Evolutionary conservation across 805 yeast species (phyloP).

Genomic region (Teunomyces panamensis): DNA sequence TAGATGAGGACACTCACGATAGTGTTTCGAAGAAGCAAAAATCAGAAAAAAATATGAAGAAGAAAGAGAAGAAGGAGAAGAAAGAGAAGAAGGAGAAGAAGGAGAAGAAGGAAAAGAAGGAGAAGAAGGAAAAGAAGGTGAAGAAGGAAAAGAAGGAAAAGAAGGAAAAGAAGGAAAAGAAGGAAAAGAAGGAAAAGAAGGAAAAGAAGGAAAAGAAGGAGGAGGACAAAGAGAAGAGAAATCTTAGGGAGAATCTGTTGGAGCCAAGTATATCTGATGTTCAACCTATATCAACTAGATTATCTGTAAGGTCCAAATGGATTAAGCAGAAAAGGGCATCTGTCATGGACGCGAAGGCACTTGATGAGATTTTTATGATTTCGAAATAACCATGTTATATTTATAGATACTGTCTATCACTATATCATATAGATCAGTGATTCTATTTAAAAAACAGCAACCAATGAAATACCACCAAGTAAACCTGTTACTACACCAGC

Average conservation of each 20-base stretch:
- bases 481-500: constrained; percentile 35
- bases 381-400: constrained; percentile 32
- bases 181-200: constrained; percentile 10
- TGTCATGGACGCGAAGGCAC: constrained; percentile 81
- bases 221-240: constrained; percentile 5
- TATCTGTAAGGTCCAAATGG: constrained; percentile 77
- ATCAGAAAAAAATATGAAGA: constrained; percentile 25
- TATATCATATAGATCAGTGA: not conserved
- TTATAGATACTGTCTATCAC: not conserved
- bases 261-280: constrained; percentile 9
- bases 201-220: constrained; percentile 10
- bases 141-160: constrained; percentile 15
- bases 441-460: constrained; percentile 17
- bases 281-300: constrained; percentile 30
- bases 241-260: constrained; percentile 5
- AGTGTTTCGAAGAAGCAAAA: constrained; percentile 21
- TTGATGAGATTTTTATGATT: constrained; percentile 92
- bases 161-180: constrained; percentile 17
- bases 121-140: constrained; percentile 10
- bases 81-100: constrained; percentile 30
- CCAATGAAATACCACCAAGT: constrained; percentile 44
- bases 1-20: constrained; percentile 15
- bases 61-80: constrained; percentile 14
- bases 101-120: constrained; percentile 11
- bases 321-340: constrained; percentile 90